Percentiles rank a stretch among this genome's conserved stretches.
Conservation (phyloP, 2,329 filamentous ascomycete genomes). For the Cercospora sojina region DNA sequence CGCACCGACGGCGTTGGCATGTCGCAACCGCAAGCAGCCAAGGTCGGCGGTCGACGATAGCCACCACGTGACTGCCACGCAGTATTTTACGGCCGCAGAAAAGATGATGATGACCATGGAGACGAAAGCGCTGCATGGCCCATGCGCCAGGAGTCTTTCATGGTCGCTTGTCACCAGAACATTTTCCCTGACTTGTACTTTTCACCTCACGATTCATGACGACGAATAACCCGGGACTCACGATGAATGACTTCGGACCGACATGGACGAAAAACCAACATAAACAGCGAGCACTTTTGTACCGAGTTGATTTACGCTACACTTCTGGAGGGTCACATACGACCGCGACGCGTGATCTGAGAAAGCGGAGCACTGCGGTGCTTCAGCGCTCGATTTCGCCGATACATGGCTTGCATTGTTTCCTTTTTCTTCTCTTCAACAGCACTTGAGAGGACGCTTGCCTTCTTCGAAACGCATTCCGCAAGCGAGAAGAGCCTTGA, state of each 20-base stretch:
- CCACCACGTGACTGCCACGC: constrained; percentile 16
- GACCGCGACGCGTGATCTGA: neutral
- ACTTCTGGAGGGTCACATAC: constrained; percentile 10
- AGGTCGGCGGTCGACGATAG: constrained; percentile 35
- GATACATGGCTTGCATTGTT: constrained; percentile 12
- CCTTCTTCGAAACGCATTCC: neutral
- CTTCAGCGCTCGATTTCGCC: neutral
- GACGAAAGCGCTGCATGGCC: constrained; percentile 21
- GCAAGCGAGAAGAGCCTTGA: constrained; percentile 2
- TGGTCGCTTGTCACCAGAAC: constrained; percentile 21
- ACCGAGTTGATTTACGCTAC: constrained; percentile 15
- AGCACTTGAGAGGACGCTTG: constrained; percentile 4
- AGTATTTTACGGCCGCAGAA: constrained; percentile 14
- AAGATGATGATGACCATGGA: constrained; percentile 15
- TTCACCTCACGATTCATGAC: constrained; percentile 37
- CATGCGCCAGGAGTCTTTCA: constrained; percentile 20
- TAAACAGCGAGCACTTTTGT: constrained; percentile 25
- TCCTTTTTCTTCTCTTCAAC: neutral
- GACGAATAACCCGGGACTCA: constrained; percentile 32
- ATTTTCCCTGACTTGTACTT: constrained; percentile 16
- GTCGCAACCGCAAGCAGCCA: constrained; percentile 36
- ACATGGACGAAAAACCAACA: constrained; percentile 26
- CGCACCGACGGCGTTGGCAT: constrained; percentile 57
- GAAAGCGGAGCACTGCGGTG: neutral
- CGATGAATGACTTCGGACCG: constrained; percentile 25